phyloP scores from a whole-genome alignment of 768 basidiomycete species.

The Nidularia pulvinata region DNA sequence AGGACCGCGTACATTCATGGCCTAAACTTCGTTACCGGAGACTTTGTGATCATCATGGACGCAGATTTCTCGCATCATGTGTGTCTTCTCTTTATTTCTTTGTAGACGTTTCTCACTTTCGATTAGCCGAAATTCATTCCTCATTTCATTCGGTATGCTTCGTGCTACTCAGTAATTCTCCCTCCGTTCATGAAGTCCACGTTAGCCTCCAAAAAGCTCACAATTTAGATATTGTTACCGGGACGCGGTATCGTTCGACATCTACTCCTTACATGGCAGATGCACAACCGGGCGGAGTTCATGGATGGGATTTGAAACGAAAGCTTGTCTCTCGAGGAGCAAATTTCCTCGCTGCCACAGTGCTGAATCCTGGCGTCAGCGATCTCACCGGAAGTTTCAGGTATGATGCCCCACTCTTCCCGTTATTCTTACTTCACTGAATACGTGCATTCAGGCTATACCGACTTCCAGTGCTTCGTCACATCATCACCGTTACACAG shows the following conservation, averaged over 20 bases:
- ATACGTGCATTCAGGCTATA: slow-evolving; percentile 49
- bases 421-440: neutral
- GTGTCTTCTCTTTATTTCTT: slow-evolving; percentile 21
- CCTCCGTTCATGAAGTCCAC: neutral
- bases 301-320: slow-evolving; percentile 92
- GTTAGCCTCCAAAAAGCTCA: slow-evolving; percentile 78
- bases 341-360: slow-evolving; percentile 87
- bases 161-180: neutral
- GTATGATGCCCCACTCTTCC: slow-evolving; percentile 31
- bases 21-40: slow-evolving; percentile 84
- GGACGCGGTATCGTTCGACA: slow-evolving; percentile 79
- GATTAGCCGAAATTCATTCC: slow-evolving; percentile 91
- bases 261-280: slow-evolving; percentile 55
- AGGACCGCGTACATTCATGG: slow-evolving; percentile 95
- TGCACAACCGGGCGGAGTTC: slow-evolving; percentile 80
- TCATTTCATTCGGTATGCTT: slow-evolving; percentile 76
- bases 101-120: neutral
- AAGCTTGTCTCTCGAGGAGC: slow-evolving; percentile 89
- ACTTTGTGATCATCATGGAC: slow-evolving; percentile 97
- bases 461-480: slow-evolving; percentile 69
- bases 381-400: slow-evolving; percentile 92
- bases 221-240: slow-evolving; percentile 92
- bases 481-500: slow-evolving; percentile 82
- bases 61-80: slow-evolving; percentile 97
- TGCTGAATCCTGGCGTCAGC: slow-evolving; percentile 83